These are phyloP conservation scores for Candida xyloterini DNA, from an alignment of 805 yeast genomes.

Conservation along the genomic window DNA sequence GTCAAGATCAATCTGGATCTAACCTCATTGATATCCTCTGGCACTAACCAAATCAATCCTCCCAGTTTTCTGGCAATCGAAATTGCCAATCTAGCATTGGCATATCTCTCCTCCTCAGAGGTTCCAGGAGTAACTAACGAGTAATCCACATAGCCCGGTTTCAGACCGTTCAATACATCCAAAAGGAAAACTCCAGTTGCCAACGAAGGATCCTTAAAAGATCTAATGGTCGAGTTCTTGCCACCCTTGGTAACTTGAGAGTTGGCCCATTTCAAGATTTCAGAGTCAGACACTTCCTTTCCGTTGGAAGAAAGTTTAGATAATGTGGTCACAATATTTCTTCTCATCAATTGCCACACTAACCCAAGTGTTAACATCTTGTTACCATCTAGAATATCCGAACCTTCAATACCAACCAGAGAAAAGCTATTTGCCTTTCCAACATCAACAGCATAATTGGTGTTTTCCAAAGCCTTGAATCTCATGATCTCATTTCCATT, in stretches of 20 bases:
- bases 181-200: conserved; percentile 78
- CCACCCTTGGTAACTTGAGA: conserved; percentile 84
- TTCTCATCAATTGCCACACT: conserved; percentile 98
- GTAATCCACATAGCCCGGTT: conserved; percentile 97
- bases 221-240: conserved; percentile 65
- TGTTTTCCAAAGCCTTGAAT: conserved; percentile 94
- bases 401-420: conserved; percentile 95
- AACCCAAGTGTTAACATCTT: conserved; percentile 84
- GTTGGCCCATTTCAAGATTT: conserved; percentile 93
- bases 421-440: conserved; percentile 93
- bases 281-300: conserved; percentile 73
- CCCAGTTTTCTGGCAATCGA: conserved; percentile 98
- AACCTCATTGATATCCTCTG: conserved; percentile 97
- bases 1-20: conserved; percentile 91
- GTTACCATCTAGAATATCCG: conserved; percentile 93
- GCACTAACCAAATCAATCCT: conserved; percentile 98
- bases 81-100: conserved; percentile 94
- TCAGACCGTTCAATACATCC: conserved; percentile 88
- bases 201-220: conserved; percentile 79
- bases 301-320: conserved; percentile 69
- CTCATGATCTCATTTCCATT: conserved; percentile 75
- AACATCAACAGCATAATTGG: conserved; percentile 96
- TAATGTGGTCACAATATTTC: conserved; percentile 86
- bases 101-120: conserved; percentile 82
- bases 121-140: conserved; percentile 79